Evolutionary conservation across 106 monocot species (phyloP), one percentile per base, ranked within the genome.

Genomic region (Alisma plantagoaquatica): DNA sequence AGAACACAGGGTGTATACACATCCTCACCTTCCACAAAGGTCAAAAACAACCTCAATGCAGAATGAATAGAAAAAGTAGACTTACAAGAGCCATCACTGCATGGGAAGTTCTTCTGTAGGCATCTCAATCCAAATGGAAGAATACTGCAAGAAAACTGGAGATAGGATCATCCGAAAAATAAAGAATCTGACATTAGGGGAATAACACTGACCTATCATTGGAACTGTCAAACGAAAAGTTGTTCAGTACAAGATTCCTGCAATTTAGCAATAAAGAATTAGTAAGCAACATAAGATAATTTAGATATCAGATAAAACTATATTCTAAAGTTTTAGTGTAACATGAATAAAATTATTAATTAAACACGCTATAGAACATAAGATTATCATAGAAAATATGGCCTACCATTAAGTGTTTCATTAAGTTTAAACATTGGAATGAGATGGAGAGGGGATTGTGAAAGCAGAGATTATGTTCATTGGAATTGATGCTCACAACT

Each of bases 221-320:
- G 46, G 46, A 47, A 47, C 15, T 20, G 19, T n/a, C n/a, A n/a
- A n/a, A n/a, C n/a, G 46, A n/a, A 17, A 47, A 17, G 19, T 47
- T 47, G n/a, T 47, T 47, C 7, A 19, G 17, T 14, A 47, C 46
- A 7, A 47, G 19, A 47, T 47, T 47, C 46, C 46, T 47, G n/a
- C 46, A 47, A n/a, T n/a, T n/a, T n/a, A 14, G 19, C 12, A 12
- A 47, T n/a, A 14, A 10, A 20, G 19, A 12, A 47, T 47, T 17
- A 14, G 15, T 47, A 47, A 20, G n/a, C n/a, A 47, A 38, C 9
- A 5, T 7, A 38, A 14, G 35, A 38, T n/a, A n/a, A n/a, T n/a
- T n/a, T n/a, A n/a, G n/a, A n/a, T n/a, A n/a, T n/a, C n/a, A n/a
- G n/a, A n/a, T n/a, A n/a, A n/a, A n/a, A n/a, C n/a, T 38, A 38